Conservation (phyloP, 805 yeast species). For the Barnettozyma salicaria region DNA sequence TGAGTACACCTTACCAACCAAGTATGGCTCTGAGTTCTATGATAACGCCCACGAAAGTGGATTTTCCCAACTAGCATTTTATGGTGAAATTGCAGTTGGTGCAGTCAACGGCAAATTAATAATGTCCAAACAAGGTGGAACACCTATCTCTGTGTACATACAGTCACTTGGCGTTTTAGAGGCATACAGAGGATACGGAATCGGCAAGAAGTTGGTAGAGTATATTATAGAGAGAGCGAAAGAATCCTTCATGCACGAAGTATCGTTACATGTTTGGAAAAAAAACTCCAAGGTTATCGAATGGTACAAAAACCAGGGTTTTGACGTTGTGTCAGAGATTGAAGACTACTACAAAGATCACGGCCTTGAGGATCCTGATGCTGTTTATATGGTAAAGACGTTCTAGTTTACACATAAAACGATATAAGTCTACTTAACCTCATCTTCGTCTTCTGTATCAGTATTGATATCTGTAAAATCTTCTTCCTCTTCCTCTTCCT, state of each 20-base stretch:
- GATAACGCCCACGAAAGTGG: constrained; percentile 42
- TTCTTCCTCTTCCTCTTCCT: constrained; percentile 36
- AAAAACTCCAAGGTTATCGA: constrained; percentile 36
- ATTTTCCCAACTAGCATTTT: constrained; percentile 42
- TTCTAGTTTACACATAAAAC: constrained; percentile 20
- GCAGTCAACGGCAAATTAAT: constrained; percentile 54
- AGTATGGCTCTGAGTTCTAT: constrained; percentile 49
- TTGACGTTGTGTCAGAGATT: constrained; percentile 32
- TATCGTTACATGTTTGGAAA: constrained; percentile 48
- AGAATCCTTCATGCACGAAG: constrained; percentile 45
- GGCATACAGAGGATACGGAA: constrained; percentile 54
- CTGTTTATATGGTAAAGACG: constrained; percentile 33
- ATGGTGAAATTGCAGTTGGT: constrained; percentile 75
- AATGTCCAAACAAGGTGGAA: constrained; percentile 37
- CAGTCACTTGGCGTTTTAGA: constrained; percentile 64
- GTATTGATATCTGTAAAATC: constrained; percentile 51
- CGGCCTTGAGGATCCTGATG: constrained; percentile 43
- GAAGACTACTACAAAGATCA: constrained; percentile 44
- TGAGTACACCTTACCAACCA: constrained; percentile 42
- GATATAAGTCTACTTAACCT: no score
- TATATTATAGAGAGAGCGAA: constrained; percentile 53
- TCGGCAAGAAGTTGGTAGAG: constrained; percentile 54
- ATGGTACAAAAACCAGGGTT: constrained; percentile 51
- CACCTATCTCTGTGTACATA: constrained; percentile 53
- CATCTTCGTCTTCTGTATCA: constrained; percentile 57